These are phyloP conservation scores for Paracamarosporium sp. DNA, from an alignment of 2,329 filamentous ascomycete species.

Conservation along the genomic window DNA sequence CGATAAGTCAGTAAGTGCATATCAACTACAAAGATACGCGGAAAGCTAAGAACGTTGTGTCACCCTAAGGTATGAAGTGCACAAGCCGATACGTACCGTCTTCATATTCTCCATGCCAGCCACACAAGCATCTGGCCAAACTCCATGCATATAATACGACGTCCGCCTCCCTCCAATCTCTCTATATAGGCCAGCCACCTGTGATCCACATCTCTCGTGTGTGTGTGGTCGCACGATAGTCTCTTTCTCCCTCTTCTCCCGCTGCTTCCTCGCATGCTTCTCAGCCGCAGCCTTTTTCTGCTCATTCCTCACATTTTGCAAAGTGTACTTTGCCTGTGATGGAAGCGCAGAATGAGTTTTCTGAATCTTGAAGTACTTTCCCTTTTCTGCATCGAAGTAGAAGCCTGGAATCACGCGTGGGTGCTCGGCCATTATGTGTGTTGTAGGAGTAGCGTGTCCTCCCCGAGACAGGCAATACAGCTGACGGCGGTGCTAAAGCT, in stretches of 20 bases:
- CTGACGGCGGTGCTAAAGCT: too few relatives aligned
- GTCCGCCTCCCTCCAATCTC: slow-evolving; percentile 33
- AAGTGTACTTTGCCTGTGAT: slow-evolving; percentile 47
- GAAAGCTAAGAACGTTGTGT: too few relatives aligned
- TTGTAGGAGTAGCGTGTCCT: not conserved
- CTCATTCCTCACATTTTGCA: slow-evolving; percentile 48
- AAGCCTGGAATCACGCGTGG: slow-evolving; percentile 54
- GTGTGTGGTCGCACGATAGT: slow-evolving; percentile 29
- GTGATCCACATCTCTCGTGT: slow-evolving; percentile 5
- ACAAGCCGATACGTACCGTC: not conserved
- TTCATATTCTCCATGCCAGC: slow-evolving; percentile 16
- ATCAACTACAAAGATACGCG: not conserved
- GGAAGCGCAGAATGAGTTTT: slow-evolving; percentile 43
- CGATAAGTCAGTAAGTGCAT: not conserved
- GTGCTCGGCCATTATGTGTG: not conserved
- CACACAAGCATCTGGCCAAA: slow-evolving; percentile 37
- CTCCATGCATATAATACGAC: slow-evolving; percentile 23
- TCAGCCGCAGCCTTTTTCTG: slow-evolving; percentile 32
- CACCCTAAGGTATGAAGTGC: too few relatives aligned
- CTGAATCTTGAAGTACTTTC: slow-evolving; percentile 59
- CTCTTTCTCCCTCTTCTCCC: slow-evolving; percentile 26
- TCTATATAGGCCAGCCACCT: slow-evolving; percentile 27
- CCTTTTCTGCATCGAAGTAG: slow-evolving; percentile 56
- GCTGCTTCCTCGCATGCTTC: slow-evolving; percentile 11
- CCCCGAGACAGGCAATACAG: too few relatives aligned